Evolutionary conservation across 2,329 filamentous ascomycete genomes (phyloP), one percentile per base, ranked within the genome.

Genomic region (Hypoxylon sp.): DNA sequence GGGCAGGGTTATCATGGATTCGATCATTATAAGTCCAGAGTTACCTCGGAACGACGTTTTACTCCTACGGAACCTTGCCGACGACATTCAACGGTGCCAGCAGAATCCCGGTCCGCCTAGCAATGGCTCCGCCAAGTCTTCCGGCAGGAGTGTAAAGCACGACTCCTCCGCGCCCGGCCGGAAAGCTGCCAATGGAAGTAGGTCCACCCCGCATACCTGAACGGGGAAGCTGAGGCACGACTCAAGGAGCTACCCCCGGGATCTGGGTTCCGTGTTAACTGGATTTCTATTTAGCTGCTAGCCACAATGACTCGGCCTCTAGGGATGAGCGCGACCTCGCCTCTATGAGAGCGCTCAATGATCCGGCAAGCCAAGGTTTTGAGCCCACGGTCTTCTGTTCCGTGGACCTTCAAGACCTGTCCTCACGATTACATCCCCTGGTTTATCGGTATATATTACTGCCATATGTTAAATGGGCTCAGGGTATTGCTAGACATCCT

Each of bases 351-450:
- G 80, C 78, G 29, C 75, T 82, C 65, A 84, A 84, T 66, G 76
- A 85, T 72, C 82, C 82, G 2, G 55, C 64, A 10, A 77, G 79
- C 69, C 46, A 75, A 50, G 74, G 77, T 6, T 86, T 86, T 67
- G 82, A 85, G 72, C 83, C 84, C 3, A 82, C 81, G 2, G 80
- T 86, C 42, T 79, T 86, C 70, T 81, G 78, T 5, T 79, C 79
- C 0, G 73, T 79, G 56, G 84, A 86, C 67, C 70, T 83, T 52
- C 75, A 74, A 29, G 76, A 79, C 17, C 57, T 82, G 31, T 66
- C 73, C 27, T 55, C 73, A 47, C 79, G 77, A 57, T 71, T 82
- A 15, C 78, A 79, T 11, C 74, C 75, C 1, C 39, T 52, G 1
- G 52, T 75, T 13, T 75, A 77, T 37, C 42, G 60, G 10, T 44